These are phyloP conservation scores for Heimioporus sp. DNA, from an alignment of 768 basidiomycete genomes.

Conservation along the genomic window DNA sequence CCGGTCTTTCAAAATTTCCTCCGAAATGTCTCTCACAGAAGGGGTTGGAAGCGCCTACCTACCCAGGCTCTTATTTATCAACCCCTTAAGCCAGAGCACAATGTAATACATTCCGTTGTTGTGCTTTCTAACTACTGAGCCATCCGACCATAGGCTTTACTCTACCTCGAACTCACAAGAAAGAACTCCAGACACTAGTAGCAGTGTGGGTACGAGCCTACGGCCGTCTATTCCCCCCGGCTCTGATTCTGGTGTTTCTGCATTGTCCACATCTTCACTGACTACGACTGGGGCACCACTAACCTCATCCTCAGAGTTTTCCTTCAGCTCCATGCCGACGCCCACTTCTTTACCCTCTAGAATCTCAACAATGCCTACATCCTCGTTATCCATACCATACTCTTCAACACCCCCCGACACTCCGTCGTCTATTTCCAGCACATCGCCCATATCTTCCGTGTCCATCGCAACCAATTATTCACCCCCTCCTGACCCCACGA, in stretches of 20 bases:
- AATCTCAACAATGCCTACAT: neutral
- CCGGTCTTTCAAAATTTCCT: neutral
- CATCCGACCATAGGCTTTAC: slow-evolving; percentile 1
- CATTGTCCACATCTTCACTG: neutral
- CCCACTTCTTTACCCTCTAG: neutral
- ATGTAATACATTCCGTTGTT: slow-evolving; percentile 8
- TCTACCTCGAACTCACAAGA: neutral
- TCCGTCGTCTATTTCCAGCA: neutral
- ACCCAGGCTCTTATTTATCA: neutral
- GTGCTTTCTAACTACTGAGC: slow-evolving; percentile 3
- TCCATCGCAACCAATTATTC: neutral
- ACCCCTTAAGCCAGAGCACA: neutral
- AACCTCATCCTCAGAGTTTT: neutral
- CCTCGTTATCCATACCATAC: neutral
- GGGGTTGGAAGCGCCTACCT: neutral
- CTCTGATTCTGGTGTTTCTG: slow-evolving; percentile 19
- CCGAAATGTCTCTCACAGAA: slow-evolving; percentile 5
- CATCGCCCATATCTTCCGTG: neutral
- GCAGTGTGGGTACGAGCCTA: slow-evolving; percentile 21
- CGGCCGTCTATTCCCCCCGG: slow-evolving; percentile 3
- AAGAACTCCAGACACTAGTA: slow-evolving; percentile 2
- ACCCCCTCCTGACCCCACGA: slow-evolving; percentile 1
- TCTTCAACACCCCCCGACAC: neutral
- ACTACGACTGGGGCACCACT: slow-evolving; percentile 1
- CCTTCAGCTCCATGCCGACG: neutral